These are phyloP conservation scores for Globisporangium parvum DNA, from an alignment of 352 stramenopile genomes.

Conservation along the genomic window DNA sequence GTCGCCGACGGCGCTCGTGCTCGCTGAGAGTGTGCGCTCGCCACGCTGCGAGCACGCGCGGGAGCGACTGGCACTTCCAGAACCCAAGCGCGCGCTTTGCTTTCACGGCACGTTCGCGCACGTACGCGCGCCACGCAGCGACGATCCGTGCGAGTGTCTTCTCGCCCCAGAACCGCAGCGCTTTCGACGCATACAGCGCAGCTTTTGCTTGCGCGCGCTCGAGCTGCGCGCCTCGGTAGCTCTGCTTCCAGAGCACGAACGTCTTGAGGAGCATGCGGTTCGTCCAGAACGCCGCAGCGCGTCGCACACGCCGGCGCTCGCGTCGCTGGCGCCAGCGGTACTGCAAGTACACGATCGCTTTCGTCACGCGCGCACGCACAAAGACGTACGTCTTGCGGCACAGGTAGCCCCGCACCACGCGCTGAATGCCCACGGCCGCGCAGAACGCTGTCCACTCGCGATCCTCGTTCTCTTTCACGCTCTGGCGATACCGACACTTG, in stretches of 20 bases:
- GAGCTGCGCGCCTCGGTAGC: slow-evolving; percentile 9
- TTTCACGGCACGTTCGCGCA: slow-evolving; percentile 30
- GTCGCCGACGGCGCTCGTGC: slow-evolving; percentile 22
- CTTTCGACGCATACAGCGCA: slow-evolving; percentile 31
- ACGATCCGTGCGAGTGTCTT: slow-evolving; percentile 46
- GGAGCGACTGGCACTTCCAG: slow-evolving; percentile 63
- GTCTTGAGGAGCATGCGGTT: slow-evolving; percentile 46
- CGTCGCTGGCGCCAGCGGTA: slow-evolving; percentile 49
- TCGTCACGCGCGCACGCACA: slow-evolving; percentile 25
- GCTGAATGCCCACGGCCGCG: slow-evolving; percentile 55
- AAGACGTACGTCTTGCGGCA: slow-evolving; percentile 36
- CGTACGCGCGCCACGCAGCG: slow-evolving; percentile 30
- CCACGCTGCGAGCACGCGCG: slow-evolving; percentile 56
- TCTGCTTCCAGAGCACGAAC: slow-evolving; percentile 45
- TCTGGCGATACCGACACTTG: slow-evolving; percentile 19
- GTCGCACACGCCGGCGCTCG: slow-evolving; percentile 37
- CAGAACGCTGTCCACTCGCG: slow-evolving; percentile 44
- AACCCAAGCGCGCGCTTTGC: slow-evolving; percentile 58
- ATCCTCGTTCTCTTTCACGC: slow-evolving; percentile 15
- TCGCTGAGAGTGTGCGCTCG: slow-evolving; percentile 19
- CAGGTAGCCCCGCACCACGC: slow-evolving; percentile 33
- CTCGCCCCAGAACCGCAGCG: slow-evolving; percentile 56
- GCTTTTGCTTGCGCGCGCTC: slow-evolving; percentile 25
- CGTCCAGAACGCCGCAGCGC: slow-evolving; percentile 54
- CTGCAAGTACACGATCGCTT: slow-evolving; percentile 46